These are phyloP conservation scores for Phytophthora foliorum DNA, from an alignment of 352 stramenopile genomes.

Conservation along the genomic window DNA sequence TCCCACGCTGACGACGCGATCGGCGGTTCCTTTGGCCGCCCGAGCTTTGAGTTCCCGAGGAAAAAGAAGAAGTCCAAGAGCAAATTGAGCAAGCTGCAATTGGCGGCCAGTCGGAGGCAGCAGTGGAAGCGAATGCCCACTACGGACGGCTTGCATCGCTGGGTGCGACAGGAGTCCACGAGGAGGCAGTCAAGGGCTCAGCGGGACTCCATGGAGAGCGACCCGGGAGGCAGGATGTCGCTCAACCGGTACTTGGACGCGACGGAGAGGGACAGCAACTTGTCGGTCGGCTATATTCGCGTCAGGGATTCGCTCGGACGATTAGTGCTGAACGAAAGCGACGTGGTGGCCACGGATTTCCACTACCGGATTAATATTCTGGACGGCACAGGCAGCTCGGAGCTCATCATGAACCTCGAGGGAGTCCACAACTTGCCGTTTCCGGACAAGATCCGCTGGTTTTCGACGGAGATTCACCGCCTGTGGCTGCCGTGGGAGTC, in stretches of 20 bases:
- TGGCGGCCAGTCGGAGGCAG: conserved; percentile 73
- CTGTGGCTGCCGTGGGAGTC: conserved; percentile 88
- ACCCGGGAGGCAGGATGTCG: conserved; percentile 48
- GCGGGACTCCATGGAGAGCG: conserved; percentile 66
- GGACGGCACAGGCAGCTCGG: conserved; percentile 69
- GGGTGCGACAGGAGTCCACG: conserved; percentile 58
- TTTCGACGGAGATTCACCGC: conserved; percentile 85
- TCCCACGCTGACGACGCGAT: conserved; percentile 46
- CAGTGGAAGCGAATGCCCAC: conserved; percentile 86
- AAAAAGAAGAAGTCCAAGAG: conserved; percentile 24
- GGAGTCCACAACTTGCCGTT: conserved; percentile 84
- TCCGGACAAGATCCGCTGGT: conserved; percentile 82
- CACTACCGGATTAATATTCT: conserved; percentile 88
- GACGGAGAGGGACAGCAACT: conserved; percentile 68
- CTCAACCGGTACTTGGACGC: conserved; percentile 57
- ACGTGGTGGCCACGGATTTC: conserved; percentile 80
- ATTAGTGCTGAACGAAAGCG: conserved; percentile 86
- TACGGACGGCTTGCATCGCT: conserved; percentile 76
- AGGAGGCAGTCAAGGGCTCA: conserved; percentile 29
- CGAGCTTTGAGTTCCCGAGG: conserved; percentile 41
- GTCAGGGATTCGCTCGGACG: conserved; percentile 75
- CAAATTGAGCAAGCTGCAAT: conserved; percentile 79
- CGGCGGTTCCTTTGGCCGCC: conserved; percentile 38
- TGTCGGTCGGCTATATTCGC: conserved; percentile 82
- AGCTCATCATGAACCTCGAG: conserved; percentile 89